Evolutionary conservation across 371 early-diverging fungal species (phyloP).

Genomic region (Neoconidiobolus thromboides): DNA sequence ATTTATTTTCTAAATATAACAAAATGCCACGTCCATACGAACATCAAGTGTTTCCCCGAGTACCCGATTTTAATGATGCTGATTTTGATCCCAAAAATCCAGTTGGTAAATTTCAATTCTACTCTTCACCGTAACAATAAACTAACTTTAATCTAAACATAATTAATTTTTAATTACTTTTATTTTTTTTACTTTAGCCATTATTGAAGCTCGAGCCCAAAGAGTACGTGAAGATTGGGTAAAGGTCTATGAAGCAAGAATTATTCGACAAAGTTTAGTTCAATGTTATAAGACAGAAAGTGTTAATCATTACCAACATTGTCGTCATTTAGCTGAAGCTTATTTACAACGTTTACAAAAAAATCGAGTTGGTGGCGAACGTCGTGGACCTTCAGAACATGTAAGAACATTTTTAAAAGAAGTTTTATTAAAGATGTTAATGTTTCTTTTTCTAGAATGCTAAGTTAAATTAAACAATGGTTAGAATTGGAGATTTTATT

Average conservation of each 20-base stretch:
- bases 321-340: conserved; percentile 29
- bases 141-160: background rate
- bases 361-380: background rate
- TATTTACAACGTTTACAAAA: conserved; percentile 12
- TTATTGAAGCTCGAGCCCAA: conserved; percentile 51
- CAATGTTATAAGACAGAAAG: conserved; percentile 65
- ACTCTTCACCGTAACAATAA: background rate
- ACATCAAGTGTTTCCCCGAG: background rate
- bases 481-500: too few relatives aligned
- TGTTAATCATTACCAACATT: conserved; percentile 65
- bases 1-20: too few relatives aligned
- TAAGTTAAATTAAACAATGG: too few relatives aligned
- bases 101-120: background rate
- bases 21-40: conserved; percentile 4
- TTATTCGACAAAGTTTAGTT: conserved; percentile 47
- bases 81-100: background rate
- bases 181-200: conserved; percentile 20
- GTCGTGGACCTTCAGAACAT: conserved; percentile 2
- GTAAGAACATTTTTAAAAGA: background rate
- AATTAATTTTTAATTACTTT: background rate
- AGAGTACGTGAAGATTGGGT: conserved; percentile 68
- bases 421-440: too few relatives aligned
- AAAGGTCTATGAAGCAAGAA: conserved; percentile 59
- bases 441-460: too few relatives aligned
- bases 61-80: conserved; percentile 6